phyloP scores from a whole-genome alignment of 1,284 basidiomycete species.

The Omphalotus olearius region DNA sequence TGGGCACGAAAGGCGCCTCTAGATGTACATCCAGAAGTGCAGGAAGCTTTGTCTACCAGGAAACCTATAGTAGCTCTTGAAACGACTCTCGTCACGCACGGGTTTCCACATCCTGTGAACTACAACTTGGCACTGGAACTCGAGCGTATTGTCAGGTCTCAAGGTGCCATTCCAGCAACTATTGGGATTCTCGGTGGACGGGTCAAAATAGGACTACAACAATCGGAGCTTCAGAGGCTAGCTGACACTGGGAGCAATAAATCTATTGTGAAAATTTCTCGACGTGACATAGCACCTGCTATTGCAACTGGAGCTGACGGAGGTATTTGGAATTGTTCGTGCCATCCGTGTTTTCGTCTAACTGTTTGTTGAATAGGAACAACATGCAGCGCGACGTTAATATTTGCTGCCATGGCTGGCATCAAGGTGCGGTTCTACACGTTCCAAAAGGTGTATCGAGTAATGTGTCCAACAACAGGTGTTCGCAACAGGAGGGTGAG shows the following conservation, averaged over 20 bases:
- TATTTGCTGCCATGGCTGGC: conserved; percentile 77
- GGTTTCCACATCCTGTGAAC: conserved; percentile 81
- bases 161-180: conserved; percentile 84
- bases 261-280: conserved; percentile 71
- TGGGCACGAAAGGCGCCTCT: conserved; percentile 34
- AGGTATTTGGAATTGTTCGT: conserved; percentile 39
- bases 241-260: conserved; percentile 52
- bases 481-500: conserved; percentile 79
- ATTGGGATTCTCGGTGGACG: conserved; percentile 84
- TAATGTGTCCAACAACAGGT: conserved; percentile 26
- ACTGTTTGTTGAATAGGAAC: conserved; percentile 36
- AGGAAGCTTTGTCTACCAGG: conserved; percentile 62
- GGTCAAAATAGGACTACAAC: conserved; percentile 81
- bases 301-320: conserved; percentile 71
- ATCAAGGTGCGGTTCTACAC: conserved; percentile 55
- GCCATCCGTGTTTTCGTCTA: neutral
- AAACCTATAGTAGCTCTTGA: conserved; percentile 74
- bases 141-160: conserved; percentile 75
- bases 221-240: conserved; percentile 65
- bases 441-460: neutral
- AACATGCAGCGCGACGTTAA: conserved; percentile 87
- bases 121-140: conserved; percentile 70
- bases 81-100: conserved; percentile 91
- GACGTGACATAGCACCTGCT: conserved; percentile 82
- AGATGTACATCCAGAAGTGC: conserved; percentile 76